Evolutionary conservation across 306 rosid genomes (phyloP).

Genomic region (Vigna unguiculata): DNA sequence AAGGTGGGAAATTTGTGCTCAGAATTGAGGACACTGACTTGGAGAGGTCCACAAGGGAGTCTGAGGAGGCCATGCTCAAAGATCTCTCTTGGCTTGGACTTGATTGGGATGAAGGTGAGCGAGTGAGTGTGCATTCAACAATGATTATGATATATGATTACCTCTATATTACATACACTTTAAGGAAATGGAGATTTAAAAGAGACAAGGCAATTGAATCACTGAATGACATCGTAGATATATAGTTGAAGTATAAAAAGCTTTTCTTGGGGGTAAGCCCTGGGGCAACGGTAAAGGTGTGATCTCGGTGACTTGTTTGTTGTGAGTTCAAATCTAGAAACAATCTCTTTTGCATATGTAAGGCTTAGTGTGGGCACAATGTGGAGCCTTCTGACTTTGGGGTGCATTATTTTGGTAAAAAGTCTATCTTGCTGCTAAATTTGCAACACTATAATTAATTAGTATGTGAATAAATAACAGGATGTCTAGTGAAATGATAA

Average conservation of each 20-base stretch:
- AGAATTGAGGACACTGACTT: conserved; percentile 98
- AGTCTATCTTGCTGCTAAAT: background rate
- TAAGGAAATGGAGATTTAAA: background rate
- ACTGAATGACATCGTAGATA: background rate
- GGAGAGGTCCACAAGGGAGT: conserved; percentile 92
- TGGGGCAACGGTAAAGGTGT: too few species aligned
- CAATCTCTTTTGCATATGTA: too few species aligned
- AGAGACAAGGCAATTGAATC: background rate
- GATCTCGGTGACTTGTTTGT: too few species aligned
- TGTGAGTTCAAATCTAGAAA: too few species aligned
- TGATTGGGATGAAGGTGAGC: conserved; percentile 89
- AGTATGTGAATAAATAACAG: background rate
- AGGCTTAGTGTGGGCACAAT: too few species aligned
- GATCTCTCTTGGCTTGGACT: conserved; percentile 99
- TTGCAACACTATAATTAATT: background rate
- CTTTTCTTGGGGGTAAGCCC: too few species aligned
- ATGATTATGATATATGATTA: background rate
- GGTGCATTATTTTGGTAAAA: background rate
- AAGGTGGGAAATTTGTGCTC: conserved; percentile 89
- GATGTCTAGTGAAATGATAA: background rate
- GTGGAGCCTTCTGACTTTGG: too few species aligned
- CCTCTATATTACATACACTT: background rate
- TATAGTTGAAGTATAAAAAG: background rate
- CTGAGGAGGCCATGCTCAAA: conserved; percentile 83
- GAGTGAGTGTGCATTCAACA: background rate